These are phyloP conservation scores for Panaeolus cyanescens DNA, from an alignment of 768 basidiomycete species.

Conservation along the genomic window DNA sequence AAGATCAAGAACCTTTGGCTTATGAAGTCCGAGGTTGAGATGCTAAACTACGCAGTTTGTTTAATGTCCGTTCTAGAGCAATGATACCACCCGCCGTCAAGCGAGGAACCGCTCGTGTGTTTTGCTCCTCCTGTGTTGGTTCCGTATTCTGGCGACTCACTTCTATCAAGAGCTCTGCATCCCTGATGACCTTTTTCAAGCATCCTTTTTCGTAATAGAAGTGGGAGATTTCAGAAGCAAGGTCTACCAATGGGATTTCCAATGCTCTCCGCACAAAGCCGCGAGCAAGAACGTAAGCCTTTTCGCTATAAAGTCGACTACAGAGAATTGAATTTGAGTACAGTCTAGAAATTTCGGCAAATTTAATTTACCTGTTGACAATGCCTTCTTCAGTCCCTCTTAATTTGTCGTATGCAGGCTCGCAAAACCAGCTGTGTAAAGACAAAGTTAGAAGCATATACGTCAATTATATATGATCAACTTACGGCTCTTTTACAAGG, in stretches of 20 bases:
- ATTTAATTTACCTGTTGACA: slow-evolving; percentile 67
- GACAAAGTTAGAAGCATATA: slow-evolving; percentile 5
- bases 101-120: slow-evolving; percentile 63
- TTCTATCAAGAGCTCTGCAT: slow-evolving; percentile 64
- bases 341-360: neutral
- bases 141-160: slow-evolving; percentile 54
- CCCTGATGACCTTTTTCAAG: slow-evolving; percentile 67
- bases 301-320: slow-evolving; percentile 91
- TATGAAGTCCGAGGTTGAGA: neutral
- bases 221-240: slow-evolving; percentile 74
- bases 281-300: slow-evolving; percentile 88
- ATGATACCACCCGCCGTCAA: slow-evolving; percentile 81
- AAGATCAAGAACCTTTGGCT: neutral
- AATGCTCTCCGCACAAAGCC: slow-evolving; percentile 90
- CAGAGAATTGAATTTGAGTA: slow-evolving; percentile 5
- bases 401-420: slow-evolving; percentile 92
- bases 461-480: neutral
- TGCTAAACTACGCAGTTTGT: slow-evolving; percentile 55
- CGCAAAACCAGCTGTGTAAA: slow-evolving; percentile 75
- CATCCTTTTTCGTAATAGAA: slow-evolving; percentile 68
- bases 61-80: slow-evolving; percentile 72
- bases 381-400: slow-evolving; percentile 88
- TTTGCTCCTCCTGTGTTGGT: slow-evolving; percentile 31
- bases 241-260: slow-evolving; percentile 70
- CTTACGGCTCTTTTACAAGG: slow-evolving; percentile 89